Base-by-base conservation (phyloP, 2,329 filamentous ascomycete genomes). In the Hymenoscyphus albidus region DNA sequence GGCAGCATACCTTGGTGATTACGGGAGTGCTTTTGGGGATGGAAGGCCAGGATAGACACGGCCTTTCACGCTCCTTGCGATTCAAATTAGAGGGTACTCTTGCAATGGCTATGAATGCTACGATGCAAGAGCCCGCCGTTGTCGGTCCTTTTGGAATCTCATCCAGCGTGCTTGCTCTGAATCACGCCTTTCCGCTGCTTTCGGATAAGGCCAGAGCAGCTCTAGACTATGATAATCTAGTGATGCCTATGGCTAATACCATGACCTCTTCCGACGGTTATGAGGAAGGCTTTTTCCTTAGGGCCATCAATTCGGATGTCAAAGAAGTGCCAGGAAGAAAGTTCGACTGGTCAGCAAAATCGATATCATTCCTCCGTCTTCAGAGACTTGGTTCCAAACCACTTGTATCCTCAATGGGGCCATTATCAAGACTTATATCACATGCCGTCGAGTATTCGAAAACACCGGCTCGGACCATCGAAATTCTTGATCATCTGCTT, bases 1-100 rank as follows among this genome's bases (percentile, higher is more conserved):
- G 88, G 88, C 84, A 87, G 72, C 89, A 91, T 77, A 70, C 87
- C 27, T 77, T 91, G 13, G 78, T 88, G 0, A 80, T 91, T 2
- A 85, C 83, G 0, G 88, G 88, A 42, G 74, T 90, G 62, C 78
- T 89, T 44, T 78, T 65, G 76, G 87, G 87, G 3, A 87, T 88
- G 66, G 85, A 84, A 65, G 78, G 80, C 0, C 80, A 83, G 70
- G 81, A 85, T 58, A 75, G 85, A 62, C 80, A 82, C 65, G 88
- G 66, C 82, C 70, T 87, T 16, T 81, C 84, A 0, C 77, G 77
- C 18, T 77, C 78, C 59, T 78, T 89, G 70, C 79, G 83, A 59
- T 80, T 75, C 57, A 86, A 81, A 69, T 75, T 91, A 0, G 86
- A 89, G 70, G 78, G 77, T 10, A 87, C 86, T 1, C 78, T 90